A percentile compares a stretch with the other conserved stretches of the same genome.
Evolutionary conservation across 805 yeast genomes (phyloP).

Genomic region (Yarrowia phangngaensis): DNA sequence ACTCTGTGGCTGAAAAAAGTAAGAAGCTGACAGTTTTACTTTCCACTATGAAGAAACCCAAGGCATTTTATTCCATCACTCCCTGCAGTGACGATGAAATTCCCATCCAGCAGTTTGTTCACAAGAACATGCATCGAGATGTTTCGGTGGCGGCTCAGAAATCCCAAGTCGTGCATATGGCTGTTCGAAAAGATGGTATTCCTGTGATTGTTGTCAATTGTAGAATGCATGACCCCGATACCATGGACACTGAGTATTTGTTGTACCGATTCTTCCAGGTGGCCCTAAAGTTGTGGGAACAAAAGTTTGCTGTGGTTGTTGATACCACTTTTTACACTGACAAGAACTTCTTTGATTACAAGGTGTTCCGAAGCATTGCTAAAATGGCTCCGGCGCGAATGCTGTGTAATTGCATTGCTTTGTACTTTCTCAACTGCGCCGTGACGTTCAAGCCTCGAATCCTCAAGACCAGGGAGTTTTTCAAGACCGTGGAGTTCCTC

Average conservation of each 20-base stretch:
- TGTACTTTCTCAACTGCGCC: constrained; percentile 48
- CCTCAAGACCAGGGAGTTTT: constrained; percentile 33
- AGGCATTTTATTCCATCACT: constrained; percentile 8
- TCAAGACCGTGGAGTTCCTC: constrained; percentile 31
- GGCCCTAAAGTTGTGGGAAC: constrained; percentile 67
- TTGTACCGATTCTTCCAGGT: constrained; percentile 60
- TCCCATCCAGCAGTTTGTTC: constrained; percentile 68
- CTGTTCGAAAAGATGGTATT: constrained; percentile 66
- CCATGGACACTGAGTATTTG: constrained; percentile 48
- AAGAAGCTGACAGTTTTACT: constrained; percentile 14
- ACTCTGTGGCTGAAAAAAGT: constrained; percentile 7
- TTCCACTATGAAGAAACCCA: constrained; percentile 6
- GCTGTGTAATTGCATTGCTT: constrained; percentile 50
- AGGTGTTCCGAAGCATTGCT: constrained; percentile 42
- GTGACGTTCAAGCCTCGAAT: constrained; percentile 32
- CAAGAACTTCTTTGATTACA: constrained; percentile 33
- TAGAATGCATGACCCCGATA: constrained; percentile 40
- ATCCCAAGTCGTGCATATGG: constrained; percentile 52
- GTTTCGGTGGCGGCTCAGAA: constrained; percentile 1
- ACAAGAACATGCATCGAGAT: constrained; percentile 48
- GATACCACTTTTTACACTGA: constrained; percentile 65
- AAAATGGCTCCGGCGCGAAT: constrained; percentile 52
- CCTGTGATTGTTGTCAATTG: constrained; percentile 58
- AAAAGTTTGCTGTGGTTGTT: constrained; percentile 55
- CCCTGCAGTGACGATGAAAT: background rate